Conservation (phyloP, 305 asterid genomes). For the Ilex paraguariensis region DNA sequence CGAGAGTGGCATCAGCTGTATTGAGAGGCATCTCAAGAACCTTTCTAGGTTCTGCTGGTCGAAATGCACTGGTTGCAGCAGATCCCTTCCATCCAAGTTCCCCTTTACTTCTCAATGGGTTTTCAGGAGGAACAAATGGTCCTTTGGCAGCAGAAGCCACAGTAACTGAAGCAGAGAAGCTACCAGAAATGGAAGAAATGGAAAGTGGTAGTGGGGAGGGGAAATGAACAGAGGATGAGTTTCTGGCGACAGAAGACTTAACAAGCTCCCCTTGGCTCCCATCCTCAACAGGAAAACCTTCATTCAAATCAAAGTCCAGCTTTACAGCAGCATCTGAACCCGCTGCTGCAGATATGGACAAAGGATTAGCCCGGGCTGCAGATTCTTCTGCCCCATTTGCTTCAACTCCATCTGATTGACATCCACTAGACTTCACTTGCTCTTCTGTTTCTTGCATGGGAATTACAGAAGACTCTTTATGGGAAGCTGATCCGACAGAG, state of each 20-base stretch:
- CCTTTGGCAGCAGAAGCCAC: constrained; percentile 87
- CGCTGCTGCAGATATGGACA: constrained; percentile 26
- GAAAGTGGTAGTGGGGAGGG: constrained; percentile 37
- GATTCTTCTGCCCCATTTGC: constrained; percentile 27
- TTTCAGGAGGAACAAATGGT: constrained; percentile 76
- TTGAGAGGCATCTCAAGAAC: constrained; percentile 30
- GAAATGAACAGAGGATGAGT: constrained; percentile 34
- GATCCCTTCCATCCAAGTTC: constrained; percentile 95
- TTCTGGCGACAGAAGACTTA: constrained; percentile 17
- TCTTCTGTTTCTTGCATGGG: constrained; percentile 23
- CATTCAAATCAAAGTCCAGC: constrained; percentile 77
- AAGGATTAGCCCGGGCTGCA: constrained; percentile 18
- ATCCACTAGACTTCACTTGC: constrained; percentile 21
- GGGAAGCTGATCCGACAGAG: constrained; percentile 10
- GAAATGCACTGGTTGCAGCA: constrained; percentile 94
- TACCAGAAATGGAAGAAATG: constrained; percentile 31
- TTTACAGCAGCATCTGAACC: constrained; percentile 33
- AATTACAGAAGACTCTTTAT: constrained; percentile 14
- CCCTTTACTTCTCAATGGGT: constrained; percentile 63
- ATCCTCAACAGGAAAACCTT: constrained; percentile 66
- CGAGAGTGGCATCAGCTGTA: constrained; percentile 14
- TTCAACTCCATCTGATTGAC: constrained; percentile 16
- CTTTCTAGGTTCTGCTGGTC: constrained; percentile 93
- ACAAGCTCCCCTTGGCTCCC: constrained; percentile 53
- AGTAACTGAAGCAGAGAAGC: constrained; percentile 61